Conservation (phyloP, 2,329 filamentous ascomycete species). For the Calycina herbarum region DNA sequence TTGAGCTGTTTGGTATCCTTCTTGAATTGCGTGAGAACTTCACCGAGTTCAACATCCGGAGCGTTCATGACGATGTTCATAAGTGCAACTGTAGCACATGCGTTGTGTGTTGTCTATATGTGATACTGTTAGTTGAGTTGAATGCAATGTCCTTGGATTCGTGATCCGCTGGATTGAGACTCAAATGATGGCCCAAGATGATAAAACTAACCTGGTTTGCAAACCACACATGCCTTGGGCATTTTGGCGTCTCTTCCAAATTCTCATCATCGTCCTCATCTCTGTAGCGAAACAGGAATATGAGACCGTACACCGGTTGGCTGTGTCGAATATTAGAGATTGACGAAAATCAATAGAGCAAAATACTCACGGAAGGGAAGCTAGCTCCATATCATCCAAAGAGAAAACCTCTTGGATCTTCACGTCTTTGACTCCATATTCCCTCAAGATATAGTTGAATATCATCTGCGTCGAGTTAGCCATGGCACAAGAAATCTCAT, state of each 20-base stretch:
- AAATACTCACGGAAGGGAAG: conserved; percentile 56
- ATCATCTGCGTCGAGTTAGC: conserved; percentile 55
- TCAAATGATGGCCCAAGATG: not conserved
- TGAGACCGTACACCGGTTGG: conserved; percentile 77
- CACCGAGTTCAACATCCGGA: conserved; percentile 63
- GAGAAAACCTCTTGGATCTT: conserved; percentile 75
- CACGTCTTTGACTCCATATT: conserved; percentile 73
- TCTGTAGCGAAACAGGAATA: conserved; percentile 80
- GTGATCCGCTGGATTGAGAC: too few species aligned
- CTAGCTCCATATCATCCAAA: conserved; percentile 66
- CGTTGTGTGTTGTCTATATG: conserved; percentile 71
- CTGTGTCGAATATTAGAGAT: conserved; percentile 43
- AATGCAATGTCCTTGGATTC: not conserved
- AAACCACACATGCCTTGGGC: conserved; percentile 78
- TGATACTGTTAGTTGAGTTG: not conserved
- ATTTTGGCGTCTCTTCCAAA: conserved; percentile 51
- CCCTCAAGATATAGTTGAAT: conserved; percentile 81
- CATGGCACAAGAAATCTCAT: not conserved
- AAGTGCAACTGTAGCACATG: conserved; percentile 89
- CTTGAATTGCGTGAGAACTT: conserved; percentile 72
- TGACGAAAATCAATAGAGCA: not conserved
- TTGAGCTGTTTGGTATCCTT: conserved; percentile 66
- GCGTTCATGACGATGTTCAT: conserved; percentile 93
- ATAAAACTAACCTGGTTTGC: conserved; percentile 71
- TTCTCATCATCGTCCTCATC: conserved; percentile 47